A percentile compares a stretch with the other conserved stretches of the same genome.
Conservation (phyloP, 2,329 filamentous ascomycete species). For the Catunica adiposa region DNA sequence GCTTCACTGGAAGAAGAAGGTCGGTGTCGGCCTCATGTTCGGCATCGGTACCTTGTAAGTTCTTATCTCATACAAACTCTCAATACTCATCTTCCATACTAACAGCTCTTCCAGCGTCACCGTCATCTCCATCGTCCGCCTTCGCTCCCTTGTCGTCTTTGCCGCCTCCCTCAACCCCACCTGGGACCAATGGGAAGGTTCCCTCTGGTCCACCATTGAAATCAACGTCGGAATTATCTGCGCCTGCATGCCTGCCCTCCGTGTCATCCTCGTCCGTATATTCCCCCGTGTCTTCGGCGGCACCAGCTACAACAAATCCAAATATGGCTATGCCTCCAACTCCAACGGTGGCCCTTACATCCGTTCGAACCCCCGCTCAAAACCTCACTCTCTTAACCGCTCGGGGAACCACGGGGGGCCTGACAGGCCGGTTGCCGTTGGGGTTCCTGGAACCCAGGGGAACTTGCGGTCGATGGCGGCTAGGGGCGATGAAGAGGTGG, state of each 20-base stretch:
- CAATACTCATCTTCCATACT: background rate
- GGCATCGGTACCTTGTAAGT: constrained; percentile 25
- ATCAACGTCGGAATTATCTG: constrained; percentile 22
- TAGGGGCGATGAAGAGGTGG: background rate
- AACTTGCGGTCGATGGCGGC: constrained; percentile 3
- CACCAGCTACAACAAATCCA: constrained; percentile 16
- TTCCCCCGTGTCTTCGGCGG: constrained; percentile 21
- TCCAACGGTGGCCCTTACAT: background rate
- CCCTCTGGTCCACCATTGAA: constrained; percentile 21
- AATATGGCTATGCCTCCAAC: constrained; percentile 17
- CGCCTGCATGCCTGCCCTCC: constrained; percentile 21
- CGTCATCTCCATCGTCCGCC: constrained; percentile 21
- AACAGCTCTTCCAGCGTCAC: constrained; percentile 17
- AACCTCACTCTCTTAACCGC: background rate
- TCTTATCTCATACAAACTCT: background rate
- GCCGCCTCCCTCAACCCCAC: constrained; percentile 19
- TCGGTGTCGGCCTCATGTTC: constrained; percentile 29
- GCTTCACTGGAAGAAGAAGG: constrained; percentile 28
- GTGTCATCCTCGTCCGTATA: constrained; percentile 19
- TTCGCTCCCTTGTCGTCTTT: constrained; percentile 19
- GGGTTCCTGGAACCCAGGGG: background rate
- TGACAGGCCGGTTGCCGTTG: background rate
- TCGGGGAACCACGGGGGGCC: background rate
- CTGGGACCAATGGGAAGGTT: constrained; percentile 19
- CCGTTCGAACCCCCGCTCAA: background rate